Percentiles rank a stretch among this genome's conserved stretches.
phyloP scores from a whole-genome alignment of 139 green algal species.

The Coccomyxa sp. region DNA sequence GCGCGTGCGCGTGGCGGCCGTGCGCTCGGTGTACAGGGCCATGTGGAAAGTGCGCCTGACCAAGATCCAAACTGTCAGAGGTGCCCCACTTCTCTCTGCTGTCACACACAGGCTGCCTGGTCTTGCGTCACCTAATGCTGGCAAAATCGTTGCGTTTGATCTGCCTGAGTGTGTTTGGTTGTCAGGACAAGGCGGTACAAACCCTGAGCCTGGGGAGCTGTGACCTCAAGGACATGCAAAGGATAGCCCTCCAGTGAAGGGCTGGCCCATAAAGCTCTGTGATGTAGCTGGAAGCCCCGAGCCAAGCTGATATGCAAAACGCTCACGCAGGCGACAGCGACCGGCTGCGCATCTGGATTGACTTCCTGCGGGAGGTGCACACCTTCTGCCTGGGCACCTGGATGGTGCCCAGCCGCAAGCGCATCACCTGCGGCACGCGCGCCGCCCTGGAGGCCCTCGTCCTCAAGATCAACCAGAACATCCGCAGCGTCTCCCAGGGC shows the following conservation, averaged over 20 bases:
- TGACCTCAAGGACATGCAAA: no score
- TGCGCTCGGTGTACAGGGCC: constrained; percentile 38
- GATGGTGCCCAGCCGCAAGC: constrained; percentile 36
- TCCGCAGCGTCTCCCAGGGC: not conserved
- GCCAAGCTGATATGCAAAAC: no score
- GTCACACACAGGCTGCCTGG: no score
- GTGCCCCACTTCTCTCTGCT: no score
- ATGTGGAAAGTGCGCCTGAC: constrained; percentile 42
- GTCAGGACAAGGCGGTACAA: no score
- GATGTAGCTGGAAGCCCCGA: no score
- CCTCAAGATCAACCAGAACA: not conserved
- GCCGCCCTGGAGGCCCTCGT: not conserved
- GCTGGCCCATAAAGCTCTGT: no score
- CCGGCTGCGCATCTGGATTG: constrained; percentile 35
- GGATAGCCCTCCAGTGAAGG: no score
- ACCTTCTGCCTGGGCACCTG: constrained; percentile 39
- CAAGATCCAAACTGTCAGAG: constrained; percentile 43
- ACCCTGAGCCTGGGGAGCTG: no score
- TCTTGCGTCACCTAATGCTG: no score
- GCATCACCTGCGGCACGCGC: constrained; percentile 29
- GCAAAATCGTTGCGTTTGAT: no score
- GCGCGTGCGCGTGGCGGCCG: constrained; percentile 12
- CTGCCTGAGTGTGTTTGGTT: no score
- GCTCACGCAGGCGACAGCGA: constrained; percentile 47
- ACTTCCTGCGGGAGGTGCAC: constrained; percentile 36